These are phyloP conservation scores for Calonectria pseudoreteaudii DNA, from an alignment of 2,329 filamentous ascomycete species.

Conservation along the genomic window DNA sequence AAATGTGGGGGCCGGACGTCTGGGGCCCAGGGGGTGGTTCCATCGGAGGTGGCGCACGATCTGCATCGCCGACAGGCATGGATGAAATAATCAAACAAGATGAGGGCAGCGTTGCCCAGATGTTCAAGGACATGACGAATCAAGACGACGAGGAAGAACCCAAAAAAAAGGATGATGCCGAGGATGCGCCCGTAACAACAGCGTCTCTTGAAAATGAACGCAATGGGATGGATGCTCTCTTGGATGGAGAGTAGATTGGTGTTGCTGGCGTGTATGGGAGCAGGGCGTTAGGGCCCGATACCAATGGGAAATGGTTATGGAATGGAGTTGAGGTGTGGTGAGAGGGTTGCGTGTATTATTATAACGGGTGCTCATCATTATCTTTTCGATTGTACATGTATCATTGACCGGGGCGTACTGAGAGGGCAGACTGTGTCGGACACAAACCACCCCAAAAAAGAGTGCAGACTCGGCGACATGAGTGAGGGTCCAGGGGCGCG, in stretches of 20 bases:
- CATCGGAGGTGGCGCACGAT: constrained; percentile 40
- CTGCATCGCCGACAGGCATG: constrained; percentile 43
- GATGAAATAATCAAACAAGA: constrained; percentile 51
- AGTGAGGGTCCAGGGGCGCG: background rate
- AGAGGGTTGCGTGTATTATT: constrained; percentile 24
- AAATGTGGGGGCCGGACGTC: constrained; percentile 62
- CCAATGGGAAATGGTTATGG: constrained; percentile 34
- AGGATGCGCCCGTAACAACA: constrained; percentile 52
- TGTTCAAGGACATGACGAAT: constrained; percentile 68
- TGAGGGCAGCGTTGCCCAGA: constrained; percentile 63
- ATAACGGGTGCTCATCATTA: constrained; percentile 21
- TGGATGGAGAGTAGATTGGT: constrained; percentile 54
- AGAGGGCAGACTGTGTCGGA: constrained; percentile 18
- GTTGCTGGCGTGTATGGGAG: constrained; percentile 19
- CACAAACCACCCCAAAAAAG: background rate
- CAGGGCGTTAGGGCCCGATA: constrained; percentile 37
- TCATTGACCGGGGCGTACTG: constrained; percentile 19
- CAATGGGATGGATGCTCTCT: constrained; percentile 59
- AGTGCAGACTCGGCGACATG: background rate
- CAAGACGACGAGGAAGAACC: constrained; percentile 61
- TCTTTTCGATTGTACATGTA: constrained; percentile 26
- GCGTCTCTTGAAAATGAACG: constrained; percentile 59
- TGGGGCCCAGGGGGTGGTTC: constrained; percentile 54
- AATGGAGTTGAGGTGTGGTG: constrained; percentile 37
- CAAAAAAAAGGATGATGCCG: constrained; percentile 49